phyloP scores from a whole-genome alignment of 805 yeast species.

The Wickerhamiella musiphila region DNA sequence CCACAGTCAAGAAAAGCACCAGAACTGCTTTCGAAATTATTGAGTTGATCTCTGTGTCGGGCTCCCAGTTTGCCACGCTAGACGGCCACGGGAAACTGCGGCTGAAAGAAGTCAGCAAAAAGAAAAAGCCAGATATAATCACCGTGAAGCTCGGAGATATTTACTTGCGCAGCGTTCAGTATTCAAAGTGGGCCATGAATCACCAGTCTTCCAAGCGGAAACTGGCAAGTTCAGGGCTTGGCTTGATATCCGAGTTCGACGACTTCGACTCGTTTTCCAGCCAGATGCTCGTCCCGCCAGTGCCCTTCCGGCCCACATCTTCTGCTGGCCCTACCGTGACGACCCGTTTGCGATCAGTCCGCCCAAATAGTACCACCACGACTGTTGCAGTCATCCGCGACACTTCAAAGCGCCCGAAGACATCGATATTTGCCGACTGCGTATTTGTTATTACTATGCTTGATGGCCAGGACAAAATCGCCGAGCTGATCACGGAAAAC shows the following conservation, averaged over 20 bases:
- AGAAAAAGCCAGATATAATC: not conserved
- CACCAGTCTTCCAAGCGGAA: too few species aligned
- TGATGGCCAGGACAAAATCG: not conserved
- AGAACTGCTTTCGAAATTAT: not conserved
- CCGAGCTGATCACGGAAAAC: not conserved
- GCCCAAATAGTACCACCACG: too few species aligned
- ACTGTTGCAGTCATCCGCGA: too few species aligned
- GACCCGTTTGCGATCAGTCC: too few species aligned
- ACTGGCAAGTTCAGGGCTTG: too few species aligned
- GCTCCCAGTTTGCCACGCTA: not conserved
- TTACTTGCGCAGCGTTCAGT: not conserved
- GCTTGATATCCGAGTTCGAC: too few species aligned
- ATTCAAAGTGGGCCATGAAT: not conserved
- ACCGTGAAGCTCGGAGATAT: not conserved
- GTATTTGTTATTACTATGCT: slow-evolving; percentile 2
- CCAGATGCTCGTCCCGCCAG: too few species aligned
- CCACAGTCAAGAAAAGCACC: slow-evolving; percentile 1
- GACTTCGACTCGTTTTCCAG: too few species aligned
- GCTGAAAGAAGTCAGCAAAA: not conserved
- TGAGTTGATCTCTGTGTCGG: not conserved
- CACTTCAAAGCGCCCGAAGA: too few species aligned
- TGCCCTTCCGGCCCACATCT: too few species aligned
- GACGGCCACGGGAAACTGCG: not conserved
- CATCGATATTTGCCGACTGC: slow-evolving; percentile 2
- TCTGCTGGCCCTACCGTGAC: too few species aligned